A percentile compares a stretch with the other conserved stretches of the same genome.
Evolutionary conservation across 345 rosid species (phyloP).

Genomic region (Acer saccharum): DNA sequence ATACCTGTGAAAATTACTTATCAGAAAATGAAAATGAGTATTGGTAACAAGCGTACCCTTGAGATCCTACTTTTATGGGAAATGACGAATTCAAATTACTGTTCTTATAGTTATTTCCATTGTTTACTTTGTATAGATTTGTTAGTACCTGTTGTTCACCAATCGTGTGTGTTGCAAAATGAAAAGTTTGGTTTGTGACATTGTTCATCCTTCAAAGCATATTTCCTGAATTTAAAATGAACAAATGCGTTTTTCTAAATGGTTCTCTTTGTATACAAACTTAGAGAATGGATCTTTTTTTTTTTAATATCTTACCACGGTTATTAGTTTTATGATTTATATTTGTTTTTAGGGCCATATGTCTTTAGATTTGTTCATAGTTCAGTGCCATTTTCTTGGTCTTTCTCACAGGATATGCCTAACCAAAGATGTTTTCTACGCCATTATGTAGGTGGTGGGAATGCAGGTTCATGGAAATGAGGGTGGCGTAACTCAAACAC

Average conservation of each 20-base stretch:
- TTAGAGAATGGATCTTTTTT: not conserved
- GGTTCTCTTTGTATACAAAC: not conserved
- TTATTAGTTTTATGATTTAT: not conserved
- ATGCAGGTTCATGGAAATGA: constrained; percentile 93
- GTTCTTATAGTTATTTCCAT: not conserved
- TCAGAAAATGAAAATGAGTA: not conserved
- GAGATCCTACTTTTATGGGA: not conserved
- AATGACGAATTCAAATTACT: not conserved
- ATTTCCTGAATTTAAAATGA: too few relatives aligned
- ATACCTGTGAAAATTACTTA: not conserved
- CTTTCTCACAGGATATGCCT: not conserved
- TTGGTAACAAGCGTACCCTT: not conserved
- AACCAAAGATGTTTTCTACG: not conserved
- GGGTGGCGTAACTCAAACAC: constrained; percentile 91
- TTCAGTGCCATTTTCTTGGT: not conserved
- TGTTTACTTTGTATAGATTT: not conserved
- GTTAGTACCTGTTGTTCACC: not conserved
- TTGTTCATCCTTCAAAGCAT: not conserved
- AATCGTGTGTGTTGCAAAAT: not conserved
- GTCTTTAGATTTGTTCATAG: constrained; percentile 4
- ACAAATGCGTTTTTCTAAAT: not conserved
- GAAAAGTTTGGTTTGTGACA: not conserved
- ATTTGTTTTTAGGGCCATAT: not conserved
- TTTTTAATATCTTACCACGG: not conserved
- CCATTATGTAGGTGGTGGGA: constrained; percentile 77